Base-by-base conservation (phyloP, 108 stramenopile genomes). In the Cyclotella baltica region DNA sequence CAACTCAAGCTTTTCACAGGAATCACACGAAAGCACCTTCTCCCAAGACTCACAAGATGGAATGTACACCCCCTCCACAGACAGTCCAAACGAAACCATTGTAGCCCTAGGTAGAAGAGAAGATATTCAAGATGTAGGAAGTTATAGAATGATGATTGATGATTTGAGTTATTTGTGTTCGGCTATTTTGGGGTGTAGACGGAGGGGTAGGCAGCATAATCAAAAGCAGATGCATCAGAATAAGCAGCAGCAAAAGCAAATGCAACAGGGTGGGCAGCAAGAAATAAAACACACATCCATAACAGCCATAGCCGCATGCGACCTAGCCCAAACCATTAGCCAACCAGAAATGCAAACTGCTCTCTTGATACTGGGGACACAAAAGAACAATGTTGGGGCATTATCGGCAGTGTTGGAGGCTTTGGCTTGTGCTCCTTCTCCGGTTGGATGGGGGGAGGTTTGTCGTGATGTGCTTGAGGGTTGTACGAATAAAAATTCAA, bases 161-260 rank as follows among this genome's bases (percentile, higher is more conserved):
- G 93, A 94, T 47, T 87, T 89, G 61, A 73, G 75, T 27, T 92
- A 89, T 79, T 66, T 89, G 13, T 90, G 91, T 78, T 77, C 77
- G 3, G 78, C 90, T 30, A 80, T 92, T 59, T 33, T 90, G 29
- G 66, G 74, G 13, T 79, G 79, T 63, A 72, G 33, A 40, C 33
- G 3, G 38, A 65, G 30, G 4, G 48, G 15, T 46, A 15, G 48
- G 22, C 70, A 46, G 22, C 20, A 56, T 56, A 56, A n/a, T 25
- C n/a, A n/a, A n/a, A n/a, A n/a, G n/a, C n/a, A n/a, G 13, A 11
- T 43, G 40, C 40, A 13, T 55, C 23, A 6, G 19, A 55, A 5
- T 25, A 9, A 13, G 40, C 40, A 43, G 40, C 40, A 43, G 40
- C 10, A 10, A 13, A 43, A 43, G 40, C 10, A 10, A 22, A 43